Percentiles rank a stretch among this genome's conserved stretches.
These are phyloP conservation scores for Syncephalis fuscata DNA, from an alignment of 371 early-diverging fungal species.

Conservation along the genomic window DNA sequence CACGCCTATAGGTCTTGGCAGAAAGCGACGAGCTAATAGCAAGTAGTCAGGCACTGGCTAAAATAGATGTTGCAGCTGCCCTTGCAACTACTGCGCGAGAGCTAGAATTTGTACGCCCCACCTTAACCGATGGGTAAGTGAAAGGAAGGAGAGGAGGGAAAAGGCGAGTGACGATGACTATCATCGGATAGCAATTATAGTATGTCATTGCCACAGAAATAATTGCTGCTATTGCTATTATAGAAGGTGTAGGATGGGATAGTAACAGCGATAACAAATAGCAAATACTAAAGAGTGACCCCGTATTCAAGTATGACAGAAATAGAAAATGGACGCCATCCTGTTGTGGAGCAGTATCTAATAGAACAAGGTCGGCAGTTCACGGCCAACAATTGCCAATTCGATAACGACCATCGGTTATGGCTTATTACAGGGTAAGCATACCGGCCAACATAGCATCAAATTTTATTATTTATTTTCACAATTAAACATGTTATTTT, in stretches of 20 bases:
- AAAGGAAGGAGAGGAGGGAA: no score
- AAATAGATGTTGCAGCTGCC: constrained; percentile 46
- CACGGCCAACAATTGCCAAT: constrained; percentile 50
- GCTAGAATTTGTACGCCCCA: constrained; percentile 35
- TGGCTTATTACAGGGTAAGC: constrained; percentile 62
- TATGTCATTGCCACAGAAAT: no score
- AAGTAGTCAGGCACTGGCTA: constrained; percentile 35
- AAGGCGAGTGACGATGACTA: no score
- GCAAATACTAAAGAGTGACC: no score
- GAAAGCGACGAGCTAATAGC: constrained; percentile 14
- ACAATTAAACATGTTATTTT: neutral
- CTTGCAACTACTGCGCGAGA: constrained; percentile 36
- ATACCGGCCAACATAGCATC: neutral
- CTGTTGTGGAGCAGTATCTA: constrained; percentile 68
- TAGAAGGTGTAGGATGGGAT: no score
- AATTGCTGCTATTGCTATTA: no score
- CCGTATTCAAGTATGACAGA: neutral
- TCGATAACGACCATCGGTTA: constrained; percentile 29
- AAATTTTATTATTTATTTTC: neutral
- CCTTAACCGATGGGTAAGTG: constrained; percentile 24
- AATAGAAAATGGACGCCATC: constrained; percentile 63
- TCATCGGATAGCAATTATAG: no score
- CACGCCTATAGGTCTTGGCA: constrained; percentile 17
- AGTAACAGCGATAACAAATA: no score
- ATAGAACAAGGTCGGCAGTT: constrained; percentile 37